These are phyloP conservation scores for Apophysomyces ossiformis DNA, from an alignment of 371 early-diverging fungal genomes.

Conservation along the genomic window DNA sequence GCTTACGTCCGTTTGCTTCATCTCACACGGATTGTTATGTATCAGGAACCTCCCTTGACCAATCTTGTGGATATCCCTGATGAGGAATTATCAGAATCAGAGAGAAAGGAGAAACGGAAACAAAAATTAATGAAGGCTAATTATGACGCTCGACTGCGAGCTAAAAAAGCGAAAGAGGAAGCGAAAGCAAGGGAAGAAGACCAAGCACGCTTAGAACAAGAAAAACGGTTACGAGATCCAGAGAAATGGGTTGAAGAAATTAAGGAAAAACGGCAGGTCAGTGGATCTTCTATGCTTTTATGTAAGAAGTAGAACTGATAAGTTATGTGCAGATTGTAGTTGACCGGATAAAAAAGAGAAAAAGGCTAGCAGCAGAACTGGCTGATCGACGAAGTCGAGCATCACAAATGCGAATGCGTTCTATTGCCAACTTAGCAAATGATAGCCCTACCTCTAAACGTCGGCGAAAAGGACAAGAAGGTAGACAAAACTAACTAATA, in stretches of 20 bases:
- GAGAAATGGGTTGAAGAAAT: slow-evolving; percentile 76
- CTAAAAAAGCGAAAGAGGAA: slow-evolving; percentile 80
- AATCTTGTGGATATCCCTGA: slow-evolving; percentile 83
- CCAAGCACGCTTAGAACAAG: slow-evolving; percentile 70
- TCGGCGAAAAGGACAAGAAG: slow-evolving; percentile 62
- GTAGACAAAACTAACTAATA: slow-evolving; percentile 21
- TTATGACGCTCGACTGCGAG: slow-evolving; percentile 80
- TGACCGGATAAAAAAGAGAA: slow-evolving; percentile 67
- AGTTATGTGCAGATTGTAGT: slow-evolving; percentile 36
- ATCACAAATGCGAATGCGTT: slow-evolving; percentile 83
- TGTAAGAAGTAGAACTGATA: not conserved
- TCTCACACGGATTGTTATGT: not conserved
- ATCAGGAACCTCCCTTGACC: slow-evolving; percentile 72
- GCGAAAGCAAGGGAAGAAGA: slow-evolving; percentile 71
- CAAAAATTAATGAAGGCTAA: slow-evolving; percentile 83
- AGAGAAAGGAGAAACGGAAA: slow-evolving; percentile 84
- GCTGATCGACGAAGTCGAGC: slow-evolving; percentile 86
- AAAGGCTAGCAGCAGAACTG: slow-evolving; percentile 74
- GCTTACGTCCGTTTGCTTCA: not conserved
- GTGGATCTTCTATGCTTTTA: not conserved
- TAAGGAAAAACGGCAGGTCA: slow-evolving; percentile 62
- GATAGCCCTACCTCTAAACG: slow-evolving; percentile 59
- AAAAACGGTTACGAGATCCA: slow-evolving; percentile 68
- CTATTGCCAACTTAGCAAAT: slow-evolving; percentile 82
- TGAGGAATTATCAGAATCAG: slow-evolving; percentile 74